Evolutionary conservation across 2,329 filamentous ascomycete genomes (phyloP).

Genomic region (Colletotrichum godetiae): DNA sequence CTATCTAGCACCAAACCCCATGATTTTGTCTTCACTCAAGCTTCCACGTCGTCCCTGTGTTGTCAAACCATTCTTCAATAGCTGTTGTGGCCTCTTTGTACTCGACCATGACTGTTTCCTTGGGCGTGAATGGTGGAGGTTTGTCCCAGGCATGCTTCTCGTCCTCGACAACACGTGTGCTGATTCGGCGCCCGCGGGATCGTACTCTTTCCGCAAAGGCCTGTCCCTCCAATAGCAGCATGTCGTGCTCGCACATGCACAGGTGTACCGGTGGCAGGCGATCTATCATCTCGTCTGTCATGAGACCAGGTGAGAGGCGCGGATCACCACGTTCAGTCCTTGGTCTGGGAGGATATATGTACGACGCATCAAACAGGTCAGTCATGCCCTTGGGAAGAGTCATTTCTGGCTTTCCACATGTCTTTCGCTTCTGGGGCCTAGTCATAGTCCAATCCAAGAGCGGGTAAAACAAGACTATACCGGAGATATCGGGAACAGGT

Average conservation of each 20-base stretch:
- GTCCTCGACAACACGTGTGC: slow-evolving; percentile 55
- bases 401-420: slow-evolving; percentile 65
- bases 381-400: slow-evolving; percentile 69
- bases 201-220: slow-evolving; percentile 70
- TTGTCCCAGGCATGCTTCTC: slow-evolving; percentile 64
- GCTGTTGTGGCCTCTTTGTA: slow-evolving; percentile 56
- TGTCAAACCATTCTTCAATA: slow-evolving; percentile 51
- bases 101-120: slow-evolving; percentile 57
- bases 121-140: slow-evolving; percentile 55
- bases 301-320: slow-evolving; percentile 68
- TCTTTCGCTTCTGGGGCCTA: slow-evolving; percentile 65
- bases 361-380: slow-evolving; percentile 72
- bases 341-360: slow-evolving; percentile 64
- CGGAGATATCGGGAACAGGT: slow-evolving; percentile 59
- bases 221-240: slow-evolving; percentile 71
- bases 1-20: neutral
- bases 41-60: neutral
- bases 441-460: slow-evolving; percentile 70
- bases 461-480: slow-evolving; percentile 71
- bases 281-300: slow-evolving; percentile 62
- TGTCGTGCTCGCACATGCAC: slow-evolving; percentile 73
- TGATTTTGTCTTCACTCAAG: neutral
- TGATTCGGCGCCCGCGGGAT: slow-evolving; percentile 40
- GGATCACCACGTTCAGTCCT: slow-evolving; percentile 60
- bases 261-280: slow-evolving; percentile 66